Evolutionary conservation across 2,329 filamentous ascomycete species (phyloP).

Genomic region (Dactylellina haptotyla): DNA sequence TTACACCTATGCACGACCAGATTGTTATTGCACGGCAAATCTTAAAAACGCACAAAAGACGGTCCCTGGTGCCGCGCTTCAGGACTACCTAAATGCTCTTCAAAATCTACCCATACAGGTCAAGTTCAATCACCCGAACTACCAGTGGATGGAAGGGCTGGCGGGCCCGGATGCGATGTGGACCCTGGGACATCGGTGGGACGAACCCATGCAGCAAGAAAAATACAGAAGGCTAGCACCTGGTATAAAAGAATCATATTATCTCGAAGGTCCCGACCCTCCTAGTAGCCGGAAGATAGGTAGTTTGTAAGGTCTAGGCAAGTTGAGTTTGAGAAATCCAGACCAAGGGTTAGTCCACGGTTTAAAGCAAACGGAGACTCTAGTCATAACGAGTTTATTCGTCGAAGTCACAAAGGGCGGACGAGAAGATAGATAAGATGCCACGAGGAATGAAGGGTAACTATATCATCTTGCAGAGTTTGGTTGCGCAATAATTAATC

Average conservation of each 20-base stretch:
- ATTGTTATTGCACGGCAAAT: background rate
- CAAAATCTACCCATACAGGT: background rate
- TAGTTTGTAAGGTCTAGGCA: background rate
- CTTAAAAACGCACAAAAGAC: background rate
- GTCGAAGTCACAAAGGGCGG: no score
- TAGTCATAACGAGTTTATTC: no score
- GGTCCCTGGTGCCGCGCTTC: background rate
- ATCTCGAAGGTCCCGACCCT: background rate
- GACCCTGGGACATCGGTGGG: no score
- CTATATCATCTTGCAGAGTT: no score
- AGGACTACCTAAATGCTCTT: background rate
- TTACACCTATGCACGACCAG: background rate
- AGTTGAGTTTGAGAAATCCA: background rate
- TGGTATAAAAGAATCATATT: background rate
- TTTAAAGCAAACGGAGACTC: no score
- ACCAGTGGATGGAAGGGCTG: background rate
- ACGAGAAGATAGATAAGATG: no score
- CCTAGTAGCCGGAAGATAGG: background rate
- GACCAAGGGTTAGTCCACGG: no score
- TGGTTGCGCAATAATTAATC: no score
- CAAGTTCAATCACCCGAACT: background rate
- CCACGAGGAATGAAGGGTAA: no score
- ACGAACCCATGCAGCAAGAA: no score
- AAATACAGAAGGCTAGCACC: background rate
- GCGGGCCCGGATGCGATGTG: no score